Percentiles rank a stretch among this genome's conserved stretches.
These are phyloP conservation scores for Phytophthora sansomeana DNA, from an alignment of 352 stramenopile genomes.

Conservation along the genomic window DNA sequence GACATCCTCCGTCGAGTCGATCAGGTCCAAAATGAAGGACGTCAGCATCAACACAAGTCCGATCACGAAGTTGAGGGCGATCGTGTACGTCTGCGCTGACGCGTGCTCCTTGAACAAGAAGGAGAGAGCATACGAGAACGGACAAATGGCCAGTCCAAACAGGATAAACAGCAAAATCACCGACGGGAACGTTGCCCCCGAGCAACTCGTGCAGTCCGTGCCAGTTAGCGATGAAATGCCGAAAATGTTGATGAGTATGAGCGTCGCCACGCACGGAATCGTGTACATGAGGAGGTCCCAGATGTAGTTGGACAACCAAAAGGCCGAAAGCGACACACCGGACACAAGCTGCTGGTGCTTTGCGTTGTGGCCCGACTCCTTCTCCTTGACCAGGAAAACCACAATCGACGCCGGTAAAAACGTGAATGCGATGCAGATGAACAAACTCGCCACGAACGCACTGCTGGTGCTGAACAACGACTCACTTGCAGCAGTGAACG, in stretches of 20 bases:
- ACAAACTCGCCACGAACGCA: conserved; percentile 78
- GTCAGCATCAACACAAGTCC: conserved; percentile 68
- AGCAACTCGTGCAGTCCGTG: conserved; percentile 56
- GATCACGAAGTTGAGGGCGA: conserved; percentile 76
- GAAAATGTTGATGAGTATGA: conserved; percentile 61
- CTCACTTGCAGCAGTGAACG: conserved; percentile 52
- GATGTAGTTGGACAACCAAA: conserved; percentile 96
- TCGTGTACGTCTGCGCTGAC: conserved; percentile 72
- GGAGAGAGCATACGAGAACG: conserved; percentile 76
- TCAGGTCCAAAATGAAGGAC: conserved; percentile 60
- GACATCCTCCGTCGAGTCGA: conserved; percentile 52
- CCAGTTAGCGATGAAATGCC: conserved; percentile 59
- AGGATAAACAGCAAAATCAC: conserved; percentile 67
- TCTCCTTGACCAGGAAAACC: conserved; percentile 97
- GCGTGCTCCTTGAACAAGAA: conserved; percentile 73
- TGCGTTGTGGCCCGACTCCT: conserved; percentile 89
- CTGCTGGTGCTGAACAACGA: conserved; percentile 58
- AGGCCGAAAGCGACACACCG: conserved; percentile 92
- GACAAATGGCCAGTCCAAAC: conserved; percentile 68
- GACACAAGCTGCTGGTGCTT: conserved; percentile 98
- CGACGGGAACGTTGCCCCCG: conserved; percentile 47
- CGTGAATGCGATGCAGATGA: conserved; percentile 93
- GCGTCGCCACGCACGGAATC: conserved; percentile 56
- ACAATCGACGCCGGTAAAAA: conserved; percentile 94
- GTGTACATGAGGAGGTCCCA: conserved; percentile 95